Percentiles rank a stretch among this genome's conserved stretches.
Conservation (phyloP, 352 stramenopile species). For the Globisporangium cederbergense region DNA sequence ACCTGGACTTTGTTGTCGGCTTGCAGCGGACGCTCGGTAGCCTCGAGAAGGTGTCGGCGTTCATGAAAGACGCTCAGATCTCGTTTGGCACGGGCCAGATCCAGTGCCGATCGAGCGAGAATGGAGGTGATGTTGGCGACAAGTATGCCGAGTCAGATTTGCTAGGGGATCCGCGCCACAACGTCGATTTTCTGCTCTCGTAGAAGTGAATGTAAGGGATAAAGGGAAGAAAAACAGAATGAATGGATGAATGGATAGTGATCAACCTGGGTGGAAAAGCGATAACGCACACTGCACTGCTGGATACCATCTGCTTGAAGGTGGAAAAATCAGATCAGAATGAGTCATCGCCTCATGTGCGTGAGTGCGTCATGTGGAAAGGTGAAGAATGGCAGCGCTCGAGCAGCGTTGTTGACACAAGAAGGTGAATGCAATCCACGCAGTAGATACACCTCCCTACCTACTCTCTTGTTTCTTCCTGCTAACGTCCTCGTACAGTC, state of each 20-base stretch:
- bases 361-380: neutral
- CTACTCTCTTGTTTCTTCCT: neutral
- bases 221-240: neutral
- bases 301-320: neutral
- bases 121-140: neutral
- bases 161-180: slow-evolving; percentile 20
- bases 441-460: neutral
- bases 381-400: neutral
- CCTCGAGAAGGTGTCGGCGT: slow-evolving; percentile 36
- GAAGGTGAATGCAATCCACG: neutral
- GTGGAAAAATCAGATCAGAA: neutral
- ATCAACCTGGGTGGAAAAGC: neutral
- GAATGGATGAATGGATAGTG: neutral
- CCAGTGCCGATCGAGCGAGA: slow-evolving; percentile 4
- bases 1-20: slow-evolving; percentile 54
- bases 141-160: neutral
- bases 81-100: slow-evolving; percentile 58
- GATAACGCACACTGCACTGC: neutral
- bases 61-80: slow-evolving; percentile 44
- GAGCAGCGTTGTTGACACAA: neutral
- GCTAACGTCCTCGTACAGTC: neutral
- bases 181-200: slow-evolving; percentile 41
- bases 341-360: neutral
- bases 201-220: slow-evolving; percentile 14
- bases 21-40: slow-evolving; percentile 41